Conservation (phyloP, 768 basidiomycete species). For the Boletus bicolor region DNA sequence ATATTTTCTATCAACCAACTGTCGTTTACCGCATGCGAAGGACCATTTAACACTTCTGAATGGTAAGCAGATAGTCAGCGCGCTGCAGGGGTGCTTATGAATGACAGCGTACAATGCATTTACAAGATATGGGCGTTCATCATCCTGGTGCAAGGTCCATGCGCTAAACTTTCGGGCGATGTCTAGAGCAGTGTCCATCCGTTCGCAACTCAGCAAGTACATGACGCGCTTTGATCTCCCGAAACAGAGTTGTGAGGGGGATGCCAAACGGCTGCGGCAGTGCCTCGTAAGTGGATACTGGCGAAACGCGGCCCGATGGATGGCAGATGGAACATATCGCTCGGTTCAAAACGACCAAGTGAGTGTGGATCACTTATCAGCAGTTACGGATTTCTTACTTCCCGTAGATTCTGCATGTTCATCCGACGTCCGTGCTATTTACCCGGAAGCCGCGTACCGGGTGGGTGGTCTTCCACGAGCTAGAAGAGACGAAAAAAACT, state of each 20-base stretch:
- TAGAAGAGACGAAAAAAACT: constrained; percentile 94
- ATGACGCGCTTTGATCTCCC: constrained; percentile 86
- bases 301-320: constrained; percentile 89
- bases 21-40: constrained; percentile 37
- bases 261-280: constrained; percentile 74
- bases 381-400: background rate
- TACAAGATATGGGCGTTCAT: constrained; percentile 73
- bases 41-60: constrained; percentile 95
- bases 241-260: constrained; percentile 84
- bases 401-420: constrained; percentile 74
- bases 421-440: constrained; percentile 93
- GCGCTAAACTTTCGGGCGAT: constrained; percentile 91
- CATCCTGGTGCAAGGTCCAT: constrained; percentile 91
- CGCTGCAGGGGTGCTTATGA: constrained; percentile 1
- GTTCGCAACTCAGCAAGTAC: constrained; percentile 93
- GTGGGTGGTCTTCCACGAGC: constrained; percentile 94
- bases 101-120: constrained; percentile 89
- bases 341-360: constrained; percentile 85
- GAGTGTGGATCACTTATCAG: constrained; percentile 22
- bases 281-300: constrained; percentile 94
- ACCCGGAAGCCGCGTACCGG: constrained; percentile 86
- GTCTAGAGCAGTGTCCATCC: constrained; percentile 91
- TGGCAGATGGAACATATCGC: constrained; percentile 89
- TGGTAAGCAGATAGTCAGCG: constrained; percentile 43
- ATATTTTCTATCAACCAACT: background rate